Conservation (phyloP, 495 filamentous ascomycete species). For the Margaritispora aquatica region DNA sequence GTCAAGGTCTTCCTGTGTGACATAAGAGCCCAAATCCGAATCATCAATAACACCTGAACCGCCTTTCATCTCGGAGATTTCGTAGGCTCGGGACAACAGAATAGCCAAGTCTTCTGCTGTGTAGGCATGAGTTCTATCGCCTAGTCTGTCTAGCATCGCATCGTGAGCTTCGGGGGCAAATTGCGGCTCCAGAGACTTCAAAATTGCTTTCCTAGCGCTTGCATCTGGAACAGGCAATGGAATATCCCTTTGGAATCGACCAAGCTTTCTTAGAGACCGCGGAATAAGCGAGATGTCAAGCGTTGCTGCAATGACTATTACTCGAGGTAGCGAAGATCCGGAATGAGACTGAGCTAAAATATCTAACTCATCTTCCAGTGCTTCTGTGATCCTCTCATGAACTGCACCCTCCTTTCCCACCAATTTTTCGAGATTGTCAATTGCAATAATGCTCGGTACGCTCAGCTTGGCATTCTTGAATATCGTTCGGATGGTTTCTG, state of each 20-base stretch:
- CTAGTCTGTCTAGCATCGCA: constrained; percentile 35
- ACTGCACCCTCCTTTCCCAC: constrained; percentile 56
- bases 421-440: constrained; percentile 74
- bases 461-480: constrained; percentile 66
- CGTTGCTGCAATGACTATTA: constrained; percentile 65
- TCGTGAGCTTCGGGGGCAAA: constrained; percentile 30
- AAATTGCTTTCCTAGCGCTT: constrained; percentile 63
- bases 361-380: constrained; percentile 48
- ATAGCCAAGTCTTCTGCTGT: constrained; percentile 41
- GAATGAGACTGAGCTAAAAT: constrained; percentile 26
- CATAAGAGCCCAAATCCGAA: constrained; percentile 20
- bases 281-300: constrained; percentile 71
- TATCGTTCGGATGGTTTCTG: constrained; percentile 53
- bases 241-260: constrained; percentile 64
- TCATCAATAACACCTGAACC: constrained; percentile 14
- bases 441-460: constrained; percentile 76
- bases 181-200: constrained; percentile 44
- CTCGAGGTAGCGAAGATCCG: constrained; percentile 29
- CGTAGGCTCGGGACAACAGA: constrained; percentile 34
- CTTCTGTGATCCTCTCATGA: constrained; percentile 39
- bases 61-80: constrained; percentile 25
- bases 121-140: constrained; percentile 48
- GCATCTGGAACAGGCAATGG: constrained; percentile 76
- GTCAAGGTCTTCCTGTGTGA: constrained; percentile 36
- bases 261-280: constrained; percentile 57